Percentiles rank a stretch among this genome's conserved stretches.
These are phyloP conservation scores for Plantago lanceolata DNA, from an alignment of 305 asterid genomes.

Conservation along the genomic window DNA sequence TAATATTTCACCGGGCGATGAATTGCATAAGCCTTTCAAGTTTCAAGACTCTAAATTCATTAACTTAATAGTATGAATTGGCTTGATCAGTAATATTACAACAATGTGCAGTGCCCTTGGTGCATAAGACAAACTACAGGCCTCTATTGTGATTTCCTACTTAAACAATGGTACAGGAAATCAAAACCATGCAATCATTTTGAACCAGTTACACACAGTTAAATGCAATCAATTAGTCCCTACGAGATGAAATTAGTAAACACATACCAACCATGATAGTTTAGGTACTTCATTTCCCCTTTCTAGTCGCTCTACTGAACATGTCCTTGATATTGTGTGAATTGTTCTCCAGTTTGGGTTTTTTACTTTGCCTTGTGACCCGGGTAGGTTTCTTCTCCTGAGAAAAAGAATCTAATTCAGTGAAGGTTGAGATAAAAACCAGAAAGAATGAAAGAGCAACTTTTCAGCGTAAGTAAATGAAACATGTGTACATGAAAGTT, in stretches of 20 bases:
- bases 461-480: too few relatives aligned
- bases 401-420: not conserved
- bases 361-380: conserved; percentile 52
- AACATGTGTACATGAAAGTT: too few relatives aligned
- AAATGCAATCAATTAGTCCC: not conserved
- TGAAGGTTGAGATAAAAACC: not conserved
- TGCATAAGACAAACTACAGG: not conserved
- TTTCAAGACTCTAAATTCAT: not conserved
- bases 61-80: not conserved
- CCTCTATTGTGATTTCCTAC: not conserved
- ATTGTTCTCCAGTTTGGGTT: conserved; percentile 69
- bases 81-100: not conserved
- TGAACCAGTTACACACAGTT: not conserved
- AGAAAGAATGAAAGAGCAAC: not conserved
- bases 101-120: not conserved
- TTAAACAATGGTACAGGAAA: not conserved
- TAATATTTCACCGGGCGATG: too few relatives aligned
- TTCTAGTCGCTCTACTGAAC: conserved; percentile 75
- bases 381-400: conserved; percentile 49
- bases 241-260: not conserved
- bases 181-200: not conserved
- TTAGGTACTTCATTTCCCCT: conserved; percentile 33
- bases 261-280: conserved; percentile 1
- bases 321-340: conserved; percentile 80
- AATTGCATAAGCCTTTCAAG: too few relatives aligned